Percentiles rank a stretch among this genome's conserved stretches.
These are phyloP conservation scores for Pseudogymnoascus sp. DNA, from an alignment of 2,329 filamentous ascomycete genomes.

Conservation along the genomic window DNA sequence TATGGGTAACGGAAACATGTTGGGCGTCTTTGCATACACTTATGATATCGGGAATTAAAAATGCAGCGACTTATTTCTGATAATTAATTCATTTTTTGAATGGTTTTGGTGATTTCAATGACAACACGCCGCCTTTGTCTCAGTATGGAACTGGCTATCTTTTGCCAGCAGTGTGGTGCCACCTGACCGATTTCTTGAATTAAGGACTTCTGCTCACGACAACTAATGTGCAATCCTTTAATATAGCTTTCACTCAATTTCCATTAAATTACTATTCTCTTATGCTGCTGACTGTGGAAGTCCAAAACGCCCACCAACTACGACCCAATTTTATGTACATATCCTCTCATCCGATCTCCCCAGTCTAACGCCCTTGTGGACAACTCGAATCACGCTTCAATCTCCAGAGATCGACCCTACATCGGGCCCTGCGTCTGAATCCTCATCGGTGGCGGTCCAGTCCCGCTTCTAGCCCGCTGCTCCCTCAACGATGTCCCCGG, in stretches of 20 bases:
- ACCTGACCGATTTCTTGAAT: background rate
- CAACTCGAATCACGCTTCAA: background rate
- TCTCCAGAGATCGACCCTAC: background rate
- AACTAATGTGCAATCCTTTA: background rate
- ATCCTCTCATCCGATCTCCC: background rate
- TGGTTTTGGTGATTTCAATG: background rate
- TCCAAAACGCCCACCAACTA: background rate
- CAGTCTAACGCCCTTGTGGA: background rate
- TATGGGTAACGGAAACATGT: background rate
- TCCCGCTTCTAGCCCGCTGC: slow-evolving; percentile 35
- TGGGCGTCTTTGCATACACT: slow-evolving; percentile 1
- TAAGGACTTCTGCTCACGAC: background rate
- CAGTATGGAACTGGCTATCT: background rate
- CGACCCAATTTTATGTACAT: background rate
- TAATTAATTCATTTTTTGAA: background rate
- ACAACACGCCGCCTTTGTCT: background rate
- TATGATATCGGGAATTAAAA: slow-evolving; percentile 6
- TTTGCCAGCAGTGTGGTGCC: background rate
- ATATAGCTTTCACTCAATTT: background rate
- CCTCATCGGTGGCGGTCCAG: slow-evolving; percentile 26
- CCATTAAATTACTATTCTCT: slow-evolving; percentile 1
- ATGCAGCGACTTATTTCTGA: slow-evolving; percentile 6
- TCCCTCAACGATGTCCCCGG: slow-evolving; percentile 33
- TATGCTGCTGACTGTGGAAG: slow-evolving; percentile 4
- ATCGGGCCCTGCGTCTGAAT: background rate